Percentiles rank a stretch among this genome's conserved stretches.
Evolutionary conservation across 2,329 filamentous ascomycete species (phyloP).

Genomic region (Colletotrichum sp.): DNA sequence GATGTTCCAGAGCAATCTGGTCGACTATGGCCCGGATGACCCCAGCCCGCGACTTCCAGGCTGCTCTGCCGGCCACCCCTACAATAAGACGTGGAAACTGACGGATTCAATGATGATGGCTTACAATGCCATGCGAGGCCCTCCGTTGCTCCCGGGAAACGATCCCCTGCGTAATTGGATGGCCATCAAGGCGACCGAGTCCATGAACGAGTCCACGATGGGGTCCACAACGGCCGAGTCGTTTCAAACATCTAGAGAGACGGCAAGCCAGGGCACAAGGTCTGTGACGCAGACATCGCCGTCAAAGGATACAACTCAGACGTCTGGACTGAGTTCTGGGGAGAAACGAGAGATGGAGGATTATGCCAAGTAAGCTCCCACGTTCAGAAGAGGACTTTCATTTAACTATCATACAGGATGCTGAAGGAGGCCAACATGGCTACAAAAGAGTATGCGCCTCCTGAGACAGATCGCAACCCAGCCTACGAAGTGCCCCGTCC

Average conservation of each 20-base stretch:
- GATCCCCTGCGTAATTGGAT: constrained; percentile 34
- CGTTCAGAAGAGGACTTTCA: neutral
- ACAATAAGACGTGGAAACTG: constrained; percentile 24
- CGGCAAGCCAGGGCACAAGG: neutral
- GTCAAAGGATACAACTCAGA: neutral
- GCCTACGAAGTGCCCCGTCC: constrained; percentile 21
- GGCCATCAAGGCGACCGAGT: constrained; percentile 15
- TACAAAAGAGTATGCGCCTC: constrained; percentile 5
- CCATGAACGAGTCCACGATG: neutral
- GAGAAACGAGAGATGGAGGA: neutral
- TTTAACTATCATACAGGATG: neutral
- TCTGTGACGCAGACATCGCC: neutral
- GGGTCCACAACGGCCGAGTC: neutral
- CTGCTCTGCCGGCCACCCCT: constrained; percentile 15
- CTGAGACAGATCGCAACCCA: neutral
- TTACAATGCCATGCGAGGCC: constrained; percentile 38
- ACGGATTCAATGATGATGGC: constrained; percentile 32
- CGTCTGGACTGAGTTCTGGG: neutral
- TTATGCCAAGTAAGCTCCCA: neutral
- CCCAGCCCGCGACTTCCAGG: constrained; percentile 9
- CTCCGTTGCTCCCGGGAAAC: constrained; percentile 21
- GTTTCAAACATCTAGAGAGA: neutral
- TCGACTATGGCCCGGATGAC: constrained; percentile 4
- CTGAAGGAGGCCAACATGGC: constrained; percentile 3
- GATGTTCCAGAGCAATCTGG: constrained; percentile 15